Conservation (phyloP, 148 eudicot species). For the Mesembryanthemum crystallinum region DNA sequence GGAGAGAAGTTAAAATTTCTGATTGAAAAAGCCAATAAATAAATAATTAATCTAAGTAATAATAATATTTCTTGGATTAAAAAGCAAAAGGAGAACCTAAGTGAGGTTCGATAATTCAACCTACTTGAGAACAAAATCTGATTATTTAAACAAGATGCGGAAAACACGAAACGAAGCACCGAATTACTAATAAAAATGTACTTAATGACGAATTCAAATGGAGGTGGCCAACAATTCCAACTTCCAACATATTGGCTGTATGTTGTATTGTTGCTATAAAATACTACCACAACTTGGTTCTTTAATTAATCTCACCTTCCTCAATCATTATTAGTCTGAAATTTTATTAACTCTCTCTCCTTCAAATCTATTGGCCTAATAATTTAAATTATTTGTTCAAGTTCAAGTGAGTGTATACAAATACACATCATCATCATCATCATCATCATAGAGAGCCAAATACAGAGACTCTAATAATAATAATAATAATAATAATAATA, state of each 20-base stretch:
- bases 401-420: neutral
- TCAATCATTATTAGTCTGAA: conserved; percentile 11
- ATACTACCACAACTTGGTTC: neutral
- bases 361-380: neutral
- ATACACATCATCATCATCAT: neutral
- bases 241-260: conserved; percentile 17
- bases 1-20: too few species aligned
- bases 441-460: neutral
- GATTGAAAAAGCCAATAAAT: too few species aligned
- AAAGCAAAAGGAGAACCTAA: too few species aligned
- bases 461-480: neutral
- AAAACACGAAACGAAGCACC: conserved; percentile 9
- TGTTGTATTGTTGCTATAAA: neutral
- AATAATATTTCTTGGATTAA: too few species aligned
- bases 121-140: conserved; percentile 5
- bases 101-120: neutral
- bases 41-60: too few species aligned
- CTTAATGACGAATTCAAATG: neutral
- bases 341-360: neutral
- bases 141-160: conserved; percentile 22
- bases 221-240: conserved; percentile 13
- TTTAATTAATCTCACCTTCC: conserved; percentile 1
- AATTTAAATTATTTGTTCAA: neutral
- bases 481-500: neutral
- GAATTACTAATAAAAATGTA: neutral